Percentiles rank a stretch among this genome's conserved stretches.
Conservation (phyloP, 305 asterid species). For the Petunia hybrid region DNA sequence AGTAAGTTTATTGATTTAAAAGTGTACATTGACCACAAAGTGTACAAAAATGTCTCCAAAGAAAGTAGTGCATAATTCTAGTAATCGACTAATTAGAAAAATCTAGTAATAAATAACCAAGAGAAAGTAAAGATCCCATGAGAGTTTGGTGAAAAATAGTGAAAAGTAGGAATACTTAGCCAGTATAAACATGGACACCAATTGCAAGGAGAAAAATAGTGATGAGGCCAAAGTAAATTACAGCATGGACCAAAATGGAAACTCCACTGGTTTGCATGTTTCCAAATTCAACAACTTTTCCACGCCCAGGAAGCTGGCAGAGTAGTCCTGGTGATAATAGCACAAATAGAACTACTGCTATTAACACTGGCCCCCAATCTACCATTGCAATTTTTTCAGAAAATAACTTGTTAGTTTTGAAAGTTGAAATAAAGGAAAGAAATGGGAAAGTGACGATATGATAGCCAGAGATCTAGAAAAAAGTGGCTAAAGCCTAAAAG, state of each 20-base stretch:
- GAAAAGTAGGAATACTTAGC: neutral
- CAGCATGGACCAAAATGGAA: slow-evolving; percentile 31
- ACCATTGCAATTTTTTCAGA: slow-evolving; percentile 17
- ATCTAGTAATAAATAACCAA: neutral
- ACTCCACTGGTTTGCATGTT: slow-evolving; percentile 34
- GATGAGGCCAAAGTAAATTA: slow-evolving; percentile 32
- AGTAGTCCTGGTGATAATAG: slow-evolving; percentile 33
- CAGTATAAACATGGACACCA: slow-evolving; percentile 28
- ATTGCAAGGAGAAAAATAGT: slow-evolving; percentile 34
- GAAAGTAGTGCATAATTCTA: neutral
- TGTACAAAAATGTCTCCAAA: neutral
- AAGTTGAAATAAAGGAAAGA: neutral
- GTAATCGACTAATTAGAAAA: neutral
- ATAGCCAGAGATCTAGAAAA: neutral
- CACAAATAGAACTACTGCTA: slow-evolving; percentile 32
- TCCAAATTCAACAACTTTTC: slow-evolving; percentile 26
- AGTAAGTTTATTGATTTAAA: neutral
- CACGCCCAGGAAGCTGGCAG: slow-evolving; percentile 31
- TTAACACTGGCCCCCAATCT: slow-evolving; percentile 33
- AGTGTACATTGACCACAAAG: neutral
- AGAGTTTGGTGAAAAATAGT: slow-evolving; percentile 6
- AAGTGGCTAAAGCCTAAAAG: neutral
- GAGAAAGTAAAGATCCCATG: slow-evolving; percentile 12
- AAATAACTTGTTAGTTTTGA: neutral
- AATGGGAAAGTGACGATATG: neutral